Conservation (phyloP, 352 stramenopile species). For the Phytophthora cactorum region DNA sequence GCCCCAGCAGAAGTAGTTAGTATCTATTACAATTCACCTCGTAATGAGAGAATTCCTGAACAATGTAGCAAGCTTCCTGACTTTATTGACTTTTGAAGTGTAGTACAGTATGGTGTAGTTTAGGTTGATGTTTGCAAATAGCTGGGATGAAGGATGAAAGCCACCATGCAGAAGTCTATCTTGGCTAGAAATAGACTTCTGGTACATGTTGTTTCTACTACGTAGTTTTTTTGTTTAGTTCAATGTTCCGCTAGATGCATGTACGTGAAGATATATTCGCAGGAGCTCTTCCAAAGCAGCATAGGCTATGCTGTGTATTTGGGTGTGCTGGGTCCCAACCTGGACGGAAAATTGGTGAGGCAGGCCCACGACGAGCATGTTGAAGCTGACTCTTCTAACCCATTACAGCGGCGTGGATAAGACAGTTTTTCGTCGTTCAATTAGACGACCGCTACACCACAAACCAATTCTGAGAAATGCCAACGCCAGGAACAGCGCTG, state of each 20-base stretch:
- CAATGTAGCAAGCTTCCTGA: not conserved
- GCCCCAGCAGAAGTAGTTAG: constrained; percentile 18
- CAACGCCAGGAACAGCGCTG: constrained; percentile 8
- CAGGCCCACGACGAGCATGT: not conserved
- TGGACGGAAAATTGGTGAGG: not conserved
- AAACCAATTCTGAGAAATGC: constrained; percentile 16
- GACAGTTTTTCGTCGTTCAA: constrained; percentile 15
- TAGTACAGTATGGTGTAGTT: not conserved
- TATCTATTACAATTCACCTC: constrained; percentile 41
- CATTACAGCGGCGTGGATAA: constrained; percentile 8
- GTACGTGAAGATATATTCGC: too few species aligned
- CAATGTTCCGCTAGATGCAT: too few species aligned
- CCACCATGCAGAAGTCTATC: too few species aligned
- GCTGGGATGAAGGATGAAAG: not conserved
- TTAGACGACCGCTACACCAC: constrained; percentile 14
- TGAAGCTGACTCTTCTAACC: constrained; percentile 6
- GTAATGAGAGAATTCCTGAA: constrained; percentile 22
- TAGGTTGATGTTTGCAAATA: not conserved
- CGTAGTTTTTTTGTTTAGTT: too few species aligned
- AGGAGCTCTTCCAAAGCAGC: too few species aligned
- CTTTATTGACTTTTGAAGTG: not conserved
- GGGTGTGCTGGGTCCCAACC: too few species aligned
- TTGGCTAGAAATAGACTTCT: too few species aligned
- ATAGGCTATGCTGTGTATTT: too few species aligned
- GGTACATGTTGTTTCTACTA: too few species aligned